Conservation (phyloP, 495 filamentous ascomycete species). For the Parachaetomium inaequale region DNA sequence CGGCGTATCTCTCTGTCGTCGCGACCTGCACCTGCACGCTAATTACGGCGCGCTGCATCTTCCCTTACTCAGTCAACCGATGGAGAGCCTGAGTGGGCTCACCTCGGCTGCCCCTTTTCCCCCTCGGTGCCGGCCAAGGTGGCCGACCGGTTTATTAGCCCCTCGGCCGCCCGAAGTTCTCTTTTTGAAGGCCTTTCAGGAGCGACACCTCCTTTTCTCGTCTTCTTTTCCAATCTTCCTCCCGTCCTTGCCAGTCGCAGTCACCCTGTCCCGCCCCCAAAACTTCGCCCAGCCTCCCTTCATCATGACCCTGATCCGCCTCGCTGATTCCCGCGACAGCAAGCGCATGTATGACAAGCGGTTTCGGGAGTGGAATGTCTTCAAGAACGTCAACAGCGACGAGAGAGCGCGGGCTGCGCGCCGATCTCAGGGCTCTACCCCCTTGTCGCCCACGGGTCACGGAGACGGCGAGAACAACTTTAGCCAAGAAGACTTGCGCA, state of each 20-base stretch:
- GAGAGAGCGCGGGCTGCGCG: constrained; percentile 21
- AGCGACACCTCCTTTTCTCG: neutral
- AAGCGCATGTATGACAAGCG: constrained; percentile 39
- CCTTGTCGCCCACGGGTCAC: constrained; percentile 6
- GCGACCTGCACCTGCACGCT: constrained; percentile 4
- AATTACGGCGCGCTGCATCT: constrained; percentile 7
- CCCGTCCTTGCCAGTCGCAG: neutral
- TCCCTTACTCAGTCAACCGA: neutral
- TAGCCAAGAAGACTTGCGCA: constrained; percentile 26
- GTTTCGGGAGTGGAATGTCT: constrained; percentile 36
- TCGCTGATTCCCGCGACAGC: constrained; percentile 29
- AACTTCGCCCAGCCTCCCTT: neutral
- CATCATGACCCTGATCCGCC: constrained; percentile 28
- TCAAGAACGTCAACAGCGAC: constrained; percentile 35
- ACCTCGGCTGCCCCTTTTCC: neutral
- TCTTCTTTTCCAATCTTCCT: neutral
- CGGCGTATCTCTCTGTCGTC: neutral
- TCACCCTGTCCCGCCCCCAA: neutral
- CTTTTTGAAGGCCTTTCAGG: too few relatives aligned
- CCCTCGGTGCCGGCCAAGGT: neutral
- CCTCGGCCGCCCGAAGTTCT: neutral
- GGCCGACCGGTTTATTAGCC: neutral
- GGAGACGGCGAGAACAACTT: constrained; percentile 18
- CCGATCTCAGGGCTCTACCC: constrained; percentile 6
- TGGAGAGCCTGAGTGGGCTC: neutral